phyloP scores from a whole-genome alignment of 2,329 filamentous ascomycete species.

The Sporothrix schenckii region DNA sequence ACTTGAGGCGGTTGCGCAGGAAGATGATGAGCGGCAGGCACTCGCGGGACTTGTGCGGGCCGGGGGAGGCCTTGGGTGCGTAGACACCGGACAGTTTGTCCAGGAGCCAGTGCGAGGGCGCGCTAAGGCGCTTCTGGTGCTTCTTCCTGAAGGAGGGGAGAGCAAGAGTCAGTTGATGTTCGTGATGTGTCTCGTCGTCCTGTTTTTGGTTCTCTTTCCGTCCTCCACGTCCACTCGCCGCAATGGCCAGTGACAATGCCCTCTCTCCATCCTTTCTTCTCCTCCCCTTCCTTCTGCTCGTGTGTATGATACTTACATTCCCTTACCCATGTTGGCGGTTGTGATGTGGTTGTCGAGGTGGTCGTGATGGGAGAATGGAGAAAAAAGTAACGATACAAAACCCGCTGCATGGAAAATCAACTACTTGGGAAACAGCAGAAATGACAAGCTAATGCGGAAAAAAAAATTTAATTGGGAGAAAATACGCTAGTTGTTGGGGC shows the following conservation, averaged over 20 bases:
- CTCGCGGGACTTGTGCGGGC: conserved; percentile 99
- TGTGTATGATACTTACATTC: conserved; percentile 55
- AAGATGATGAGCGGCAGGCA: conserved; percentile 99
- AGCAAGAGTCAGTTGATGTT: conserved; percentile 18
- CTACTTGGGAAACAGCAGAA: conserved; percentile 21
- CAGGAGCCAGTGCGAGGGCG: conserved; percentile 98
- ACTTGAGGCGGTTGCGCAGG: conserved; percentile 96
- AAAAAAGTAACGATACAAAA: conserved; percentile 27
- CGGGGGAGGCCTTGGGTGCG: conserved; percentile 70
- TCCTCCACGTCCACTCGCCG: not conserved
- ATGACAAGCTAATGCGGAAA: not conserved
- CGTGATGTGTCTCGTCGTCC: not conserved
- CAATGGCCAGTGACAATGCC: not conserved
- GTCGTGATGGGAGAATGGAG: conserved; percentile 40
- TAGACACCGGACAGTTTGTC: conserved; percentile 98
- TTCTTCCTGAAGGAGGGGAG: conserved; percentile 70
- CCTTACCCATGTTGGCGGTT: conserved; percentile 52
- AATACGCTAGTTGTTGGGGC: not conserved
- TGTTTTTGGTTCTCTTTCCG: not conserved
- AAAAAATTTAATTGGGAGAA: conserved; percentile 26
- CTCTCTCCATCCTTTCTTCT: not conserved
- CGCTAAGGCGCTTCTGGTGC: conserved; percentile 99
- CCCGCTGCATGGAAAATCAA: conserved; percentile 1
- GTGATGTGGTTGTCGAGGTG: conserved; percentile 43
- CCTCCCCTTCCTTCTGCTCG: not conserved